These are phyloP conservation scores for Trichoderma asperelloides DNA, from an alignment of 495 filamentous ascomycete species.

Conservation along the genomic window DNA sequence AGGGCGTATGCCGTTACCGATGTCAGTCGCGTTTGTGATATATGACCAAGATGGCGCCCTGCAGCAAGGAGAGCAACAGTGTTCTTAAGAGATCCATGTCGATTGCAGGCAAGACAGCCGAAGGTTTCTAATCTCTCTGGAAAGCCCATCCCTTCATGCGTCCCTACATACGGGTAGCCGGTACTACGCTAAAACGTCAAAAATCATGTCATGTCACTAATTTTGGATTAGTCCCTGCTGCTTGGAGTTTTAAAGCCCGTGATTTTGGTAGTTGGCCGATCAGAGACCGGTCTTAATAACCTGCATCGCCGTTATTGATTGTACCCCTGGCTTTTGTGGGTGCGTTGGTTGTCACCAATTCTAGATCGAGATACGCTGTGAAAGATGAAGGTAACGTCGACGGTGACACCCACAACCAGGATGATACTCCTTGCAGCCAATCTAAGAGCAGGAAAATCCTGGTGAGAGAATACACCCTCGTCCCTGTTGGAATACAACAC, in stretches of 20 bases:
- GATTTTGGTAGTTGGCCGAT: not conserved
- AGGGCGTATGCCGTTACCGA: not conserved
- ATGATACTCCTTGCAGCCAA: not conserved
- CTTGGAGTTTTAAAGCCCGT: not conserved
- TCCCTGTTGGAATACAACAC: not conserved
- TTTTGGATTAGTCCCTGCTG: not conserved
- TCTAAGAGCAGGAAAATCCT: not conserved
- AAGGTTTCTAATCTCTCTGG: not conserved
- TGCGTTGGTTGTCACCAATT: not conserved
- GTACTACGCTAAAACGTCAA: not conserved
- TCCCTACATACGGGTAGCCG: not conserved
- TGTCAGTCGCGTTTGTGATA: not conserved
- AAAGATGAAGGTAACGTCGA: not conserved
- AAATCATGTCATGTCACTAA: not conserved
- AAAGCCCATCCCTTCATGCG: not conserved
- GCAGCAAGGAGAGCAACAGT: not conserved
- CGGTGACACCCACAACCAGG: not conserved
- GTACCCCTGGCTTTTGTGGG: not conserved
- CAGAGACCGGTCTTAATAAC: not conserved
- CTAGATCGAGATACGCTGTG: not conserved
- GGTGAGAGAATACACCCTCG: not conserved
- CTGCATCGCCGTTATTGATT: not conserved
- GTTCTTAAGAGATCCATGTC: not conserved
- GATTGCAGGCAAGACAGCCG: not conserved
- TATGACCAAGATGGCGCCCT: not conserved